These are phyloP conservation scores for Triticum dicoccoides DNA, from an alignment of 176 grass and related monocot genomes.

Conservation along the genomic window DNA sequence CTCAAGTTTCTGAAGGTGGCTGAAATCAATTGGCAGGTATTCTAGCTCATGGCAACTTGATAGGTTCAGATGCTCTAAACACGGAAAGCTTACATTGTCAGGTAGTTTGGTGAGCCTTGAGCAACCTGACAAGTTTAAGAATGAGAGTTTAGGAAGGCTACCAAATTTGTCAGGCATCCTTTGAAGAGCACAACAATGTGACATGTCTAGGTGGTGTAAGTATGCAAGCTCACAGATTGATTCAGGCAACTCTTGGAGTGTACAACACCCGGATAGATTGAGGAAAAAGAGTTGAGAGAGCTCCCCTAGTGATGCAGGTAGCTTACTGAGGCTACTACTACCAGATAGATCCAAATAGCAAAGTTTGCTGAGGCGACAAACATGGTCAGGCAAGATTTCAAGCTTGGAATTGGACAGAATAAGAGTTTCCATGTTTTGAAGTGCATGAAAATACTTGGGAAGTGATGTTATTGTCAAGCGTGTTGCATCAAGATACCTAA, in stretches of 20 bases:
- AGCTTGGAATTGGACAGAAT: constrained; percentile 29
- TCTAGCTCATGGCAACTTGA: not conserved
- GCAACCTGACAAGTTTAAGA: not conserved
- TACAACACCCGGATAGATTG: not conserved
- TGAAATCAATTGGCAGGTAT: constrained; percentile 24
- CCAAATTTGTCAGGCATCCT: not conserved
- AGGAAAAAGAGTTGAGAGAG: not conserved
- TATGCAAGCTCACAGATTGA: not conserved
- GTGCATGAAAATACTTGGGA: not conserved
- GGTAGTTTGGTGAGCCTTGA: not conserved
- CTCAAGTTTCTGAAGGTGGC: constrained; percentile 10
- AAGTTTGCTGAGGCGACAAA: constrained; percentile 29
- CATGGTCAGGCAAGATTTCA: constrained; percentile 29
- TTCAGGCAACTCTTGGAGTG: not conserved
- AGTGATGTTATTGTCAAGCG: constrained; percentile 8
- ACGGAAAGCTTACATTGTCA: not conserved
- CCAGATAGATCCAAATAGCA: constrained; percentile 34
- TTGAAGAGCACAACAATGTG: not conserved
- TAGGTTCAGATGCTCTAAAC: not conserved
- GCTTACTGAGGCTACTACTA: not conserved
- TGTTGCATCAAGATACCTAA: constrained; percentile 38
- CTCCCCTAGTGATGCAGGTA: not conserved
- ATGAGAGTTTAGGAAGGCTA: not conserved
- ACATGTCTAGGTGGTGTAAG: not conserved
- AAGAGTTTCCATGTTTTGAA: constrained; percentile 32